A percentile compares a stretch with the other conserved stretches of the same genome.
Evolutionary conservation across 176 grass and related monocot genomes (phyloP).

Genomic region (Oryza australiensis): DNA sequence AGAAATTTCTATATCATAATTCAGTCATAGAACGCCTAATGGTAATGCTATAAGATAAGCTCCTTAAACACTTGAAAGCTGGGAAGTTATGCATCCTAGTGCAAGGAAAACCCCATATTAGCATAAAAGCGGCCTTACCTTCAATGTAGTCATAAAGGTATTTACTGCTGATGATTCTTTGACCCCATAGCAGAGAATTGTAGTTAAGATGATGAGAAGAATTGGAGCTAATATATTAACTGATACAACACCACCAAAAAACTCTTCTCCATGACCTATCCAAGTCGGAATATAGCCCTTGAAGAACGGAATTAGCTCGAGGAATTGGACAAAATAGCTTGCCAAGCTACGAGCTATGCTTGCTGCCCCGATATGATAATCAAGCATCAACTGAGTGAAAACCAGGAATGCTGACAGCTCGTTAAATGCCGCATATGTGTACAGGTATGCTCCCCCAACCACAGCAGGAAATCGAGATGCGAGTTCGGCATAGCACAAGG

Average conservation of each 20-base stretch:
- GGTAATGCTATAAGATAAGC: neutral
- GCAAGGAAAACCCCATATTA: neutral
- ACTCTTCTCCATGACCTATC: slow-evolving; percentile 85
- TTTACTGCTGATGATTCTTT: slow-evolving; percentile 87
- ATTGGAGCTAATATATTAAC: slow-evolving; percentile 89
- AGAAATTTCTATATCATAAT: neutral
- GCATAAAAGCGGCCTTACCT: slow-evolving; percentile 46
- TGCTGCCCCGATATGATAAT: slow-evolving; percentile 88
- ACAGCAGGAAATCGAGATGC: slow-evolving; percentile 92
- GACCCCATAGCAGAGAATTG: slow-evolving; percentile 79
- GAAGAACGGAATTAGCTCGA: slow-evolving; percentile 81
- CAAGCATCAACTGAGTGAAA: slow-evolving; percentile 92
- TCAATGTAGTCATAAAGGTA: slow-evolving; percentile 86
- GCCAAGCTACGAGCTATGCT: slow-evolving; percentile 92
- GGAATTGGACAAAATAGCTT: slow-evolving; percentile 81
- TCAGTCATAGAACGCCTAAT: neutral
- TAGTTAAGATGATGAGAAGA: slow-evolving; percentile 68
- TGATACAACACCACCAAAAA: slow-evolving; percentile 80
- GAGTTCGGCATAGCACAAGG: slow-evolving; percentile 89
- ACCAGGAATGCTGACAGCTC: slow-evolving; percentile 94
- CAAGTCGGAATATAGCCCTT: slow-evolving; percentile 79
- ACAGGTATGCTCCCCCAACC: slow-evolving; percentile 92
- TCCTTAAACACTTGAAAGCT: neutral
- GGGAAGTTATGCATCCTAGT: neutral
- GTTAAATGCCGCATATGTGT: slow-evolving; percentile 87